A percentile compares a stretch with the other conserved stretches of the same genome.
Conservation (phyloP, 768 basidiomycete species). For the Rhizopogon vesiculosus region DNA sequence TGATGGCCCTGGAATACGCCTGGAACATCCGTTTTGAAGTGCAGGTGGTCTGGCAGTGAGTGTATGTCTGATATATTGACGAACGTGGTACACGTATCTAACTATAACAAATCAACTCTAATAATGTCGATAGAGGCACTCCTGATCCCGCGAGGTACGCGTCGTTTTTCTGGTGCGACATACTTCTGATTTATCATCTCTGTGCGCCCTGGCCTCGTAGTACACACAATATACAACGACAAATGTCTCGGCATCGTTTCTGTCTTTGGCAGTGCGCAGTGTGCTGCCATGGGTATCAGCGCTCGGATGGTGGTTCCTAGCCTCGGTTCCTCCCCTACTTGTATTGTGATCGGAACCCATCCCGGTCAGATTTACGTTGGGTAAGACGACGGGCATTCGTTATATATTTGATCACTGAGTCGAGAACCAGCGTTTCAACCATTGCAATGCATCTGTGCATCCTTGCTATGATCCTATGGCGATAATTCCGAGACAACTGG, state of each 20-base stretch:
- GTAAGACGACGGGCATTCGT: conserved; percentile 1
- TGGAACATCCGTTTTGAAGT: conserved; percentile 12
- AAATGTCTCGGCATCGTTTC: too few species aligned
- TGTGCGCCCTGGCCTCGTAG: too few species aligned
- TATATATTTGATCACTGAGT: not conserved
- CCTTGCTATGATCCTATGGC: conserved; percentile 15
- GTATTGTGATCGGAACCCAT: conserved; percentile 9
- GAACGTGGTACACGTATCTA: conserved; percentile 14
- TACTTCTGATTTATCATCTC: not conserved
- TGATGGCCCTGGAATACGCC: conserved; percentile 15
- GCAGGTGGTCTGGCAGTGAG: conserved; percentile 19
- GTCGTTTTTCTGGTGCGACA: not conserved
- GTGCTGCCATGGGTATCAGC: too few species aligned
- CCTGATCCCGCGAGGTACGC: conserved; percentile 18
- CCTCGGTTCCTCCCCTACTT: not conserved
- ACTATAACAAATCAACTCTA: conserved; percentile 5
- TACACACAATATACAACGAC: too few species aligned
- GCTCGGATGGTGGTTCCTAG: too few species aligned
- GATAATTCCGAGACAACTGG: conserved; percentile 2
- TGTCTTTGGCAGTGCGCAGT: too few species aligned
- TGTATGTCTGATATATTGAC: not conserved
- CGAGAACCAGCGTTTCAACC: conserved; percentile 10
- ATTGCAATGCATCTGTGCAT: conserved; percentile 11
- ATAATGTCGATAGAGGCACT: conserved; percentile 7
- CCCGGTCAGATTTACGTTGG: conserved; percentile 14